phyloP scores from a whole-genome alignment of 2,329 filamentous ascomycete genomes.

The Nannizziopsis barbatae region DNA sequence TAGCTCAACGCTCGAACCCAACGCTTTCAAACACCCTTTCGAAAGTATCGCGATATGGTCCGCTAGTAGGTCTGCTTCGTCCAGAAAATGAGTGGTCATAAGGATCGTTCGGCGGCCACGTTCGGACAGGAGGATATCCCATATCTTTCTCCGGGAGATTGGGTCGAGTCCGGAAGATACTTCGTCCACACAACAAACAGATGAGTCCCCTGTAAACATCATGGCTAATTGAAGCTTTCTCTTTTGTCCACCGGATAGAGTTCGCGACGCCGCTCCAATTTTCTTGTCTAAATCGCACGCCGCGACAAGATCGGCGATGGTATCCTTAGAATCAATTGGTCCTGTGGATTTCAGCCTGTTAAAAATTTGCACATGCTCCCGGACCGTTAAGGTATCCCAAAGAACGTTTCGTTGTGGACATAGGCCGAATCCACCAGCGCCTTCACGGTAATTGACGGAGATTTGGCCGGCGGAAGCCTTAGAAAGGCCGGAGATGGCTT shows the following conservation, averaged over 20 bases:
- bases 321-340: conserved; percentile 44
- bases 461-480: conserved; percentile 66
- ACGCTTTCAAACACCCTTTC: conserved; percentile 67
- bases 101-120: conserved; percentile 72
- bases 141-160: conserved; percentile 75
- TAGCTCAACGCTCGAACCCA: conserved; percentile 74
- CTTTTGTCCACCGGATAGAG: conserved; percentile 82
- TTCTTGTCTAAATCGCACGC: conserved; percentile 68
- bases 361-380: conserved; percentile 75
- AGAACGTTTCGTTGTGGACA: conserved; percentile 91
- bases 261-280: conserved; percentile 58
- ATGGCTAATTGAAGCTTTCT: conserved; percentile 84
- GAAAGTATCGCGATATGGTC: conserved; percentile 84
- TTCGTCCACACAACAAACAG: conserved; percentile 83
- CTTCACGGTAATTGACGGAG: conserved; percentile 65
- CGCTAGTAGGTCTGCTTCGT: conserved; percentile 80
- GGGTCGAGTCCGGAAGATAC: conserved; percentile 83
- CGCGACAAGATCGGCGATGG: conserved; percentile 53
- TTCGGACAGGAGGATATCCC: conserved; percentile 83
- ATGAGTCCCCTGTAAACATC: conserved; percentile 86
- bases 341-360: conserved; percentile 63
- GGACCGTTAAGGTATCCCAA: conserved; percentile 78
- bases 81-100: conserved; percentile 84
- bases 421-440: conserved; percentile 67
- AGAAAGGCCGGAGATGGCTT: conserved; percentile 74